These are phyloP conservation scores for Xerocomellus chrysenteron DNA, from an alignment of 768 basidiomycete species.

Conservation along the genomic window DNA sequence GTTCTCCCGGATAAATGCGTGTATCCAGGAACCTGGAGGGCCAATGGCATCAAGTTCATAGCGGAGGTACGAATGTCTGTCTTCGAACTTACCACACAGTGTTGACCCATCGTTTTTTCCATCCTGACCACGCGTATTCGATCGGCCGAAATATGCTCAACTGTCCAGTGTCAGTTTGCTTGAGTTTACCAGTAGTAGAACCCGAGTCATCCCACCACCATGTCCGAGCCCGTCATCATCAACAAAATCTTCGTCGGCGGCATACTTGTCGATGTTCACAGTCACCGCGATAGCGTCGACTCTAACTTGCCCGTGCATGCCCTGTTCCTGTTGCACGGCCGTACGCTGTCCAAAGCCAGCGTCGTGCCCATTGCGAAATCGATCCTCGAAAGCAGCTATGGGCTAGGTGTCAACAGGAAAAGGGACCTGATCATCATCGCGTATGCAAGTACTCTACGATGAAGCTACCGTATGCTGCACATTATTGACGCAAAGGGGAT, in stretches of 20 bases:
- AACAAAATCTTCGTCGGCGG: slow-evolving; percentile 24
- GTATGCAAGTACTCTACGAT: slow-evolving; percentile 21
- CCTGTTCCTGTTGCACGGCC: slow-evolving; percentile 31
- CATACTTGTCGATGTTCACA: slow-evolving; percentile 26
- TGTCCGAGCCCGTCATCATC: slow-evolving; percentile 17
- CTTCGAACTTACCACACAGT: too few relatives aligned
- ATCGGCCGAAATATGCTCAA: not conserved
- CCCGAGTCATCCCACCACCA: slow-evolving; percentile 6
- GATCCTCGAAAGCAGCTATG: slow-evolving; percentile 25
- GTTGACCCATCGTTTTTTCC: not conserved
- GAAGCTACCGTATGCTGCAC: not conserved
- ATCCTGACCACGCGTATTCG: not conserved
- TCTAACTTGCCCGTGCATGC: slow-evolving; percentile 26
- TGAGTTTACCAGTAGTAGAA: not conserved
- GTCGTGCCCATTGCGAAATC: slow-evolving; percentile 16
- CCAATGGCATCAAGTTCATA: too few relatives aligned
- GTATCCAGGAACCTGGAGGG: too few relatives aligned
- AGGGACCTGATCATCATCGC: slow-evolving; percentile 29
- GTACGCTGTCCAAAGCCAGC: slow-evolving; percentile 10
- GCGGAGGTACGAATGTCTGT: too few relatives aligned
- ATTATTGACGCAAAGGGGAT: not conserved
- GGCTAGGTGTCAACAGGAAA: slow-evolving; percentile 8
- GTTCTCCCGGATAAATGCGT: too few relatives aligned
- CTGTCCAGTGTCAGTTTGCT: not conserved
- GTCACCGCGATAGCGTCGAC: slow-evolving; percentile 12